phyloP scores from a whole-genome alignment of 495 filamentous ascomycete genomes.

The Geopyxis carbonaria region DNA sequence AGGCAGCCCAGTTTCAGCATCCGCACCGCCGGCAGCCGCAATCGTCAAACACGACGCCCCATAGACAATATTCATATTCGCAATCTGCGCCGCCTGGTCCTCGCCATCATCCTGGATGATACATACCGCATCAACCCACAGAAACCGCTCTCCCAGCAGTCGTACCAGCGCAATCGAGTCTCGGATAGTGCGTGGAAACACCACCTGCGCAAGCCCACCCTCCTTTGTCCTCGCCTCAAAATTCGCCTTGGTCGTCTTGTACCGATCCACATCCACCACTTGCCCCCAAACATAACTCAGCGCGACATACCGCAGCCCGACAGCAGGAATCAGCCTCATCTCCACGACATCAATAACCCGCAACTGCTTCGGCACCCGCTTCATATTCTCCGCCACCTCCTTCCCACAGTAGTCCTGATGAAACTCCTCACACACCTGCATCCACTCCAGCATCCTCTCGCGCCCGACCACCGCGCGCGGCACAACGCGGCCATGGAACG shows the following conservation, averaged over 20 bases:
- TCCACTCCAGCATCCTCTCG: background rate
- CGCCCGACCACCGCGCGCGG: background rate
- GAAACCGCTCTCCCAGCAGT: slow-evolving; percentile 10
- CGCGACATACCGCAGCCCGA: background rate
- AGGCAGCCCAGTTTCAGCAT: slow-evolving; percentile 10
- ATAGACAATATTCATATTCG: slow-evolving; percentile 13
- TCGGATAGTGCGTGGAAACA: slow-evolving; percentile 12
- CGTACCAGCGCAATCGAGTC: slow-evolving; percentile 8
- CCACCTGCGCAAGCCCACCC: slow-evolving; percentile 4
- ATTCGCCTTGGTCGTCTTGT: background rate
- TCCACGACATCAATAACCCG: slow-evolving; percentile 2
- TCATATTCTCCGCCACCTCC: slow-evolving; percentile 1
- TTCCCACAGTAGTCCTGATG: background rate
- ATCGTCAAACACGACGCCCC: slow-evolving; percentile 9
- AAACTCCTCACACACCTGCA: background rate
- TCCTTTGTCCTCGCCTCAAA: background rate
- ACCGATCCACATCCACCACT: background rate
- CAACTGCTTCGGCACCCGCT: background rate
- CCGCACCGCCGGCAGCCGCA: slow-evolving; percentile 9
- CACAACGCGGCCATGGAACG: background rate
- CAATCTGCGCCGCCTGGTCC: slow-evolving; percentile 13
- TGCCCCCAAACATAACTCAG: slow-evolving; percentile 18
- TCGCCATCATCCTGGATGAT: slow-evolving; percentile 14
- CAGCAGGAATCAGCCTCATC: background rate
- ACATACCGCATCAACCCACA: slow-evolving; percentile 18